Percentiles rank a stretch among this genome's conserved stretches.
Evolutionary conservation across 129 eudicot genomes (phyloP).

Genomic region (Saposhnikovia divaricata): DNA sequence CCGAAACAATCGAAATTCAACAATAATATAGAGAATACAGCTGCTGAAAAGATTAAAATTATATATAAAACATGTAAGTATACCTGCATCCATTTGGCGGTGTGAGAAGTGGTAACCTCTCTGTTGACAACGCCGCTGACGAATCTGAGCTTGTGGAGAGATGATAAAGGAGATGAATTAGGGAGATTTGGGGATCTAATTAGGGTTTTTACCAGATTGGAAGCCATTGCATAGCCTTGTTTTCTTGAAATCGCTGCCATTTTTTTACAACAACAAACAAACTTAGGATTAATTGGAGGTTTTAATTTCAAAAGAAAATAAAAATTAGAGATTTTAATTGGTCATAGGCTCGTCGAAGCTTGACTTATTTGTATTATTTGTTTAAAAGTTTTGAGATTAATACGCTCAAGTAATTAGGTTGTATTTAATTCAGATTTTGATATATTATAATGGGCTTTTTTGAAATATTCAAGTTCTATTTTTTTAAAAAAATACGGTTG

Average conservation of each 20-base stretch:
- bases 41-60: neutral
- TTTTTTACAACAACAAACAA: neutral
- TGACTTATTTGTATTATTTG: too few relatives aligned
- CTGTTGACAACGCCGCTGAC: conserved; percentile 49
- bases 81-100: conserved; percentile 99
- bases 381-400: too few relatives aligned
- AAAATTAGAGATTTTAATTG: too few relatives aligned
- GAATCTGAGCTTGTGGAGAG: conserved; percentile 22
- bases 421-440: too few relatives aligned
- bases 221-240: conserved; percentile 40
- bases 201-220: conserved; percentile 46
- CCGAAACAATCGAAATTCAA: neutral
- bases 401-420: too few relatives aligned
- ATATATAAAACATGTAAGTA: neutral
- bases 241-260: conserved; percentile 51
- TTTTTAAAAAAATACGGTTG: too few relatives aligned
- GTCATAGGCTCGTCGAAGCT: too few relatives aligned
- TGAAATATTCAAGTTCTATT: too few relatives aligned
- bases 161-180: conserved; percentile 15
- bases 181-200: conserved; percentile 21
- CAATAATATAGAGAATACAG: neutral
- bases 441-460: too few relatives aligned
- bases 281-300: too few relatives aligned
- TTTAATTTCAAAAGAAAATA: too few relatives aligned
- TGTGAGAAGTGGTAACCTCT: conserved; percentile 71